phyloP scores from a whole-genome alignment of 108 stramenopile genomes.

The Nitzschia putrida region DNA sequence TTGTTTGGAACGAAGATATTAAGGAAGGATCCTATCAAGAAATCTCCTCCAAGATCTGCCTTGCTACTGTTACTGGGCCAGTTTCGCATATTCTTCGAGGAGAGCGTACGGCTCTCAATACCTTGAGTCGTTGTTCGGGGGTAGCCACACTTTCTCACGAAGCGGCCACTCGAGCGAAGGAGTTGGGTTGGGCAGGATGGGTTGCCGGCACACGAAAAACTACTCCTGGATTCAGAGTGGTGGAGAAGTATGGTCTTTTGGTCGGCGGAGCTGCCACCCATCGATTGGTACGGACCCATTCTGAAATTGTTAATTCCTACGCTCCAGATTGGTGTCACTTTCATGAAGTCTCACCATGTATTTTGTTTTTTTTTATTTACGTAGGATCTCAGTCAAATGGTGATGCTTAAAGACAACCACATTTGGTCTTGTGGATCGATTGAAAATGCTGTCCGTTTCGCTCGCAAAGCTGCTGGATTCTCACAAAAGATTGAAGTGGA shows the following conservation, averaged over 20 bases:
- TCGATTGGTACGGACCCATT: constrained; percentile 65
- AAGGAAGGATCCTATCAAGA: constrained; percentile 66
- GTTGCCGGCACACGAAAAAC: constrained; percentile 98
- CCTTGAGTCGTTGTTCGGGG: constrained; percentile 91
- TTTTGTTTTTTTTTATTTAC: neutral
- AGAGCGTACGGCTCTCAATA: constrained; percentile 96
- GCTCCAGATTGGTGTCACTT: neutral
- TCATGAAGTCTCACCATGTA: neutral
- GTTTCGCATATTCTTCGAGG: constrained; percentile 87
- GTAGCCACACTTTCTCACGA: constrained; percentile 82
- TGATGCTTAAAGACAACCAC: constrained; percentile 99
- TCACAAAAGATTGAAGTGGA: constrained; percentile 99
- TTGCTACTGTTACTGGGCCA: constrained; percentile 91
- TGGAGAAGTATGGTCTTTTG: constrained; percentile 98
- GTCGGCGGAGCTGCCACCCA: constrained; percentile 97
- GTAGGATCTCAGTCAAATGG: constrained; percentile 96
- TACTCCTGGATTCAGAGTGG: constrained; percentile 96
- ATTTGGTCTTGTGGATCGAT: constrained; percentile 93
- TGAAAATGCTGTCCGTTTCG: constrained; percentile 82
- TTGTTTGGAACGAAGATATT: constrained; percentile 71
- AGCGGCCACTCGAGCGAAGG: constrained; percentile 39
- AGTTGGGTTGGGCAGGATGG: constrained; percentile 83
- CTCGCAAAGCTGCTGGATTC: constrained; percentile 90
- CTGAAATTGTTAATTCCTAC: too few species aligned
- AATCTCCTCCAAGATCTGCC: constrained; percentile 56